These are phyloP conservation scores for Epichloe glyceriae DNA, from an alignment of 2,329 filamentous ascomycete genomes.

Conservation along the genomic window DNA sequence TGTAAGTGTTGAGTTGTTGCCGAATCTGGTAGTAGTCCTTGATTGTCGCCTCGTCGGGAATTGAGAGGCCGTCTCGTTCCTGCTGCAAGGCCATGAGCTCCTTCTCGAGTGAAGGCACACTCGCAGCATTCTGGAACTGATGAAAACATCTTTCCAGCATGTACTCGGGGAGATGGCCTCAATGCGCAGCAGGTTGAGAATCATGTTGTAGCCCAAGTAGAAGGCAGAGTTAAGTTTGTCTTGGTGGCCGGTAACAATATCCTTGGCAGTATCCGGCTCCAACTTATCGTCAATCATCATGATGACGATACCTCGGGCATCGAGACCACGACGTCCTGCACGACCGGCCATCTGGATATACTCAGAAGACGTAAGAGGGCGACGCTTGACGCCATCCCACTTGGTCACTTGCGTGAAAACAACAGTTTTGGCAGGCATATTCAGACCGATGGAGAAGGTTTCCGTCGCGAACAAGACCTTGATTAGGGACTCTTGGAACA, in stretches of 20 bases:
- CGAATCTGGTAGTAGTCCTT: constrained; percentile 90
- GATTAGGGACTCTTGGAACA: constrained; percentile 96
- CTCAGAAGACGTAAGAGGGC: constrained; percentile 85
- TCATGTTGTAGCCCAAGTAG: constrained; percentile 98
- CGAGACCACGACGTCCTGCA: constrained; percentile 89
- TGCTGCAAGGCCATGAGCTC: constrained; percentile 68
- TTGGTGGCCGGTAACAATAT: constrained; percentile 91
- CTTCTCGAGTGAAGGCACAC: constrained; percentile 71
- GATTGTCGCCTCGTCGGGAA: constrained; percentile 76
- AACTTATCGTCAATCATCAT: constrained; percentile 99
- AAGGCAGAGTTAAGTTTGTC: constrained; percentile 97
- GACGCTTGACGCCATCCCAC: constrained; percentile 69
- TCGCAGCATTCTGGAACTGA: constrained; percentile 93
- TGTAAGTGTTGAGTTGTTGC: constrained; percentile 70
- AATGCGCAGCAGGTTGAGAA: constrained; percentile 90
- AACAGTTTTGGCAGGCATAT: constrained; percentile 98
- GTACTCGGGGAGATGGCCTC: constrained; percentile 95
- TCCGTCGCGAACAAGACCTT: constrained; percentile 97
- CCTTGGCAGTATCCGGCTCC: constrained; percentile 85
- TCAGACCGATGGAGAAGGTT: constrained; percentile 95
- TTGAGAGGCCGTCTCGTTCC: constrained; percentile 58
- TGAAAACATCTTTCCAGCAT: constrained; percentile 99
- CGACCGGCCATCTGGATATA: constrained; percentile 99
- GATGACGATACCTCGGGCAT: constrained; percentile 95
- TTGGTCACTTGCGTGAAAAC: constrained; percentile 97